Evolutionary conservation across 2,329 filamentous ascomycete genomes (phyloP).

Genomic region (Cordyceps fumosorosea): DNA sequence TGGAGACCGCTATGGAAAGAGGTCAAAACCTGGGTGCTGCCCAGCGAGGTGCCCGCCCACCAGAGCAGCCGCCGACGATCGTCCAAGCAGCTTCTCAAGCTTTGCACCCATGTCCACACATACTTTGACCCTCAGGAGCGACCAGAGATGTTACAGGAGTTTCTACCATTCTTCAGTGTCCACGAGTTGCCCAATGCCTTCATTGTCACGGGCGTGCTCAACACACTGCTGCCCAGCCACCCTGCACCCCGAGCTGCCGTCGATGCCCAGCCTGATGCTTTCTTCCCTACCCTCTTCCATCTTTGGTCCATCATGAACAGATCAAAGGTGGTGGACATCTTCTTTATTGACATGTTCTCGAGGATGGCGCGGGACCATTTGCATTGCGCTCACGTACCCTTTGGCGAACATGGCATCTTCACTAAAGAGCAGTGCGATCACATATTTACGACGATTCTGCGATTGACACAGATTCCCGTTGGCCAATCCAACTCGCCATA

Average conservation of each 20-base stretch:
- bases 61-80: constrained; percentile 49
- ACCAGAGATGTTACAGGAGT: constrained; percentile 71
- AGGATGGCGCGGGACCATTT: constrained; percentile 80
- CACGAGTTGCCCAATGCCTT: constrained; percentile 90
- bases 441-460: constrained; percentile 85
- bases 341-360: constrained; percentile 85
- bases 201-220: constrained; percentile 82
- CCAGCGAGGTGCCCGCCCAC: constrained; percentile 68
- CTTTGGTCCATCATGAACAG: constrained; percentile 90
- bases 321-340: constrained; percentile 79
- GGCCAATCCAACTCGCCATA: constrained; percentile 94
- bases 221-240: constrained; percentile 79
- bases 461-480: constrained; percentile 90
- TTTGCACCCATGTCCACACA: constrained; percentile 82
- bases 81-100: constrained; percentile 67
- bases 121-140: constrained; percentile 90
- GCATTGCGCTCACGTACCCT: constrained; percentile 65
- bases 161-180: constrained; percentile 83
- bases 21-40: constrained; percentile 82
- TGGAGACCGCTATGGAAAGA: constrained; percentile 93
- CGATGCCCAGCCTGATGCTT: constrained; percentile 79
- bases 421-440: constrained; percentile 85
- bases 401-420: constrained; percentile 83
- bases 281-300: constrained; percentile 91
- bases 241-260: constrained; percentile 64